Evolutionary conservation across 352 stramenopile species (phyloP), one percentile per base, ranked within the genome.

Genomic region (Aphanomyces cochlioides): DNA sequence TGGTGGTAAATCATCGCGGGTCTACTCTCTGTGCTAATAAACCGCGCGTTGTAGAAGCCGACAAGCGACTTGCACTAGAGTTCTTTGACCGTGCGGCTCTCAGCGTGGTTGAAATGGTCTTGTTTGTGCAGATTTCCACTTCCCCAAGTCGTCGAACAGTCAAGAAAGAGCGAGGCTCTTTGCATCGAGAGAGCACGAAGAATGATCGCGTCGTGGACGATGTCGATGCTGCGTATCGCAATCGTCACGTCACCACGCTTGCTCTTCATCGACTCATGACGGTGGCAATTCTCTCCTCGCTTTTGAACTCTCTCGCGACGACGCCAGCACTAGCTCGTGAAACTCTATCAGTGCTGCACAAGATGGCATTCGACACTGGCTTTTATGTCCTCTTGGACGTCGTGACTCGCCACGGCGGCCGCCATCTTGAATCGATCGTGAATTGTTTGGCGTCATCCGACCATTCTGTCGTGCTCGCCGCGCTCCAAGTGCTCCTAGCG

Each of bases 401-500:
- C 0, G 69, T 92, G 1, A 90, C 84, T 7, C 74, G 78, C 39
- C 76, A 79, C 66, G 84, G 80, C 19, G 84, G 85, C 0, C 79
- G 80, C 21, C 72, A 73, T 45, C 71, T 92, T 21, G 79, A 88
- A 47, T 64, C 76, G 19, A 67, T 90, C 40, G 59, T 88, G 1
- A 15, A 74, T 1, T 85, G 78, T 65, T 77, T 93, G 56, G 7
- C 54, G 54, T 28, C 17, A 37, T 12, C 10, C 7, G 15, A 28
- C 1, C 45, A 73, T 3, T 28, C 47, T 1, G 75, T 88, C 39
- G 80, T 76, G 21, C 57, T 70, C 17, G 74, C 79, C 6, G 78
- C 81, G 6, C 68, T 89, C 10, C 76, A 78, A 5, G 63, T 92
- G 17, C 89, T 88, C 69, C 80, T 84, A 56, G 81, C 88, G 40